These are phyloP conservation scores for Calonectria multiphialidica DNA, from an alignment of 2,329 filamentous ascomycete genomes.

Conservation along the genomic window DNA sequence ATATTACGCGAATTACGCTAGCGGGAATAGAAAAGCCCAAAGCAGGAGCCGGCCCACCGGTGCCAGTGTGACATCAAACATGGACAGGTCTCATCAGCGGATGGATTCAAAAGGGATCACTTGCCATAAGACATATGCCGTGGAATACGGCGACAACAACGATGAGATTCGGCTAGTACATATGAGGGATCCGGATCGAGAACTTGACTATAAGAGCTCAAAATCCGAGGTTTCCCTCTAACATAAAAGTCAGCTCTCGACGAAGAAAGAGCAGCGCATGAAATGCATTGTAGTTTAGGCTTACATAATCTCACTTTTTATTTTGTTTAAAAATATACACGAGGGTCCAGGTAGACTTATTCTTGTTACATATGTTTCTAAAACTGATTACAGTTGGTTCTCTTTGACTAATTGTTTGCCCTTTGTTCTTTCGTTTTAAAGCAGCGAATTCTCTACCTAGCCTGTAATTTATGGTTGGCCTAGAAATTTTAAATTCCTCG, in stretches of 20 bases:
- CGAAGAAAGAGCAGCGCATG: background rate
- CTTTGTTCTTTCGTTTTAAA: too few relatives aligned
- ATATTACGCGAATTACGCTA: slow-evolving; percentile 43
- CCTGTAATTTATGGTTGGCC: too few relatives aligned
- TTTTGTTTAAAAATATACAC: background rate
- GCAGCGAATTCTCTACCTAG: too few relatives aligned
- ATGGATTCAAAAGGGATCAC: slow-evolving; percentile 44
- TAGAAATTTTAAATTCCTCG: too few relatives aligned
- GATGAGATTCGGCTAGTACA: slow-evolving; percentile 49
- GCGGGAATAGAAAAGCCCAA: slow-evolving; percentile 21
- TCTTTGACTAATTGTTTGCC: too few relatives aligned
- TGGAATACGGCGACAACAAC: slow-evolving; percentile 47
- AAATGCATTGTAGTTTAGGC: background rate
- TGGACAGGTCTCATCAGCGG: slow-evolving; percentile 33
- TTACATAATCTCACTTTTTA: background rate
- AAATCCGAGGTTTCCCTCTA: slow-evolving; percentile 18
- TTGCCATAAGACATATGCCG: slow-evolving; percentile 50
- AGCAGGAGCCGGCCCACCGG: slow-evolving; percentile 29
- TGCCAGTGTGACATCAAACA: slow-evolving; percentile 40
- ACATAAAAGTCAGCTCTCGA: slow-evolving; percentile 30
- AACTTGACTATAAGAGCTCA: slow-evolving; percentile 27
- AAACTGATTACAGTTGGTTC: too few relatives aligned
- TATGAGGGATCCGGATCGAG: slow-evolving; percentile 42
- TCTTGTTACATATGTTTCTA: too few relatives aligned
- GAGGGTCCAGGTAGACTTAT: background rate